Evolutionary conservation across 768 basidiomycete species (phyloP), one percentile per base, ranked within the genome.

Genomic region (Omphalotus guepiniiformis): DNA sequence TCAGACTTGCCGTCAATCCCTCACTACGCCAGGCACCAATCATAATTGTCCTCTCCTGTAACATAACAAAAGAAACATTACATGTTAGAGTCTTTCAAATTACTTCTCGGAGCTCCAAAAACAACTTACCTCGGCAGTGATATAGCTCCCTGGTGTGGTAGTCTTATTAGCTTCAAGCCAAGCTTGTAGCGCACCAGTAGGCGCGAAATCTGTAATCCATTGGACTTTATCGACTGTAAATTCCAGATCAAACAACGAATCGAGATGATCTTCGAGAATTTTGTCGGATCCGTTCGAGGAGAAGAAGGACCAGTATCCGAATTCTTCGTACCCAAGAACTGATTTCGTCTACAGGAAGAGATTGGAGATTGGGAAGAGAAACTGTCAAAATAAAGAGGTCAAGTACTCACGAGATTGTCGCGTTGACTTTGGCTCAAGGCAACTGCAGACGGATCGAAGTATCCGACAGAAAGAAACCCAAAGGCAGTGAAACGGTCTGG

Each of bases 271-370:
- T n/a, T 38, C 36, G 27, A 72, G 58, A 0, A 74, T 27, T 8
- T 58, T 49, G 3, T 55, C 53, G 0, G 69, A 63, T 11, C 61
- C 68, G 0, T 67, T 59, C 16, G 61, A 58, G 1, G 62, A 36
- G 39, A 75, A 63, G 53, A 71, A 73, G 6, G 43, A 41, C 66
- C 65, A 67, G 51, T 73, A 71, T 4, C 68, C 69, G 27, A 59
- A 46, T 1, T 55, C 29, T 16, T 71, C 68, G 22, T 57, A 60
- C 1, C 69, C 71, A 25, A 54, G 32, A 0, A 42, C 8, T 27
- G 57, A 22, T 37, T 56, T 62, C 12, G 38, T 32, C 8, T 21
- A 13, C 25, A 9, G 22, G 16, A 16, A 11, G 8, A 6, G 13
- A 9, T 41, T 41, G 19, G 19, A 6, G 15, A 5, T 21, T 11